Conservation (phyloP, 371 early-diverging fungal species). For the Fennellomyces sp. region DNA sequence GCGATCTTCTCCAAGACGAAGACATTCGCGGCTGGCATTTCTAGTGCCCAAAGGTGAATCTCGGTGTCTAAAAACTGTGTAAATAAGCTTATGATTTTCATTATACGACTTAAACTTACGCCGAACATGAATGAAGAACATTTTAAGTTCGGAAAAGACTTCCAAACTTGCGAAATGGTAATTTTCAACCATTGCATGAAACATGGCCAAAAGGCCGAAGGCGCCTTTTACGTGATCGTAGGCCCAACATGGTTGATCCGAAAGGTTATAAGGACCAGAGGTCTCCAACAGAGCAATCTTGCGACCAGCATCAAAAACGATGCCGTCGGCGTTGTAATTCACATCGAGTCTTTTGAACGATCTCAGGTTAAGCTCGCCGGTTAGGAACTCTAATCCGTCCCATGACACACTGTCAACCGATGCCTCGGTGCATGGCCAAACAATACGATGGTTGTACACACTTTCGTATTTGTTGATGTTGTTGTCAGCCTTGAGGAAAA, state of each 20-base stretch:
- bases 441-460: background rate
- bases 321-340: background rate
- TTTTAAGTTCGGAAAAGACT: background rate
- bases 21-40: background rate
- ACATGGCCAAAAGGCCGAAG: background rate
- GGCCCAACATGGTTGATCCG: background rate
- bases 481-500: background rate
- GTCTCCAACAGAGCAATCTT: background rate
- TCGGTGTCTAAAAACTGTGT: too few species aligned
- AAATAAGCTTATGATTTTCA: too few species aligned
- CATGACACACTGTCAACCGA: background rate
- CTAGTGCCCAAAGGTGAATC: background rate
- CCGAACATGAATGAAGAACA: background rate
- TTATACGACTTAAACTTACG: background rate
- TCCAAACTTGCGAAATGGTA: background rate
- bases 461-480: background rate
- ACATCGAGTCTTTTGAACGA: background rate
- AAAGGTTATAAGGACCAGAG: background rate
- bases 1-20: background rate
- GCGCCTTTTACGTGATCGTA: background rate
- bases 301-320: background rate
- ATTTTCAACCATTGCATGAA: background rate
- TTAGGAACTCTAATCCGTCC: background rate
- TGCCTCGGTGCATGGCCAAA: background rate
- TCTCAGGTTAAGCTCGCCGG: background rate